Evolutionary conservation across 2,329 filamentous ascomycete species (phyloP).

Genomic region (Esteya vermicola): DNA sequence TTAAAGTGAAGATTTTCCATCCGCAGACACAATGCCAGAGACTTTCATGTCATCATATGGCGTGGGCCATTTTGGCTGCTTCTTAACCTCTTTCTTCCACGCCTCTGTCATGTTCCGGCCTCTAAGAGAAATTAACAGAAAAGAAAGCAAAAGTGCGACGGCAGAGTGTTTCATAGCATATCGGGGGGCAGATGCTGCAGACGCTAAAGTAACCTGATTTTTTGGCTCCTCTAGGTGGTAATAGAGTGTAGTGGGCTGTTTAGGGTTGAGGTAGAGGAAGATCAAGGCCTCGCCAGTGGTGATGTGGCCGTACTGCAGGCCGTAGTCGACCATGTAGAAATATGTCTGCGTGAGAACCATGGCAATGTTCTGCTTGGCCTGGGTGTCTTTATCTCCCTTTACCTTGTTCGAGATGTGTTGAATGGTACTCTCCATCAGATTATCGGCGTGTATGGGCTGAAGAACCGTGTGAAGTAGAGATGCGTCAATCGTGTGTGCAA

Average conservation of each 20-base stretch:
- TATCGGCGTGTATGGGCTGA: not conserved
- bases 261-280: constrained; percentile 1
- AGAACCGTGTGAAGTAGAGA: not conserved
- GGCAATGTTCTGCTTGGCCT: constrained; percentile 1
- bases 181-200: not conserved
- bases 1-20: too few species aligned
- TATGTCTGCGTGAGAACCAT: constrained; percentile 2
- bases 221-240: constrained; percentile 4
- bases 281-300: constrained; percentile 4
- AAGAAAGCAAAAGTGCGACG: constrained; percentile 2
- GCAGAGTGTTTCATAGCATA: not conserved
- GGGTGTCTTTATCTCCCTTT: not conserved
- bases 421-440: constrained; percentile 3
- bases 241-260: constrained; percentile 1
- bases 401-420: not conserved
- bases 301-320: constrained; percentile 4
- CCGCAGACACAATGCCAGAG: too few species aligned
- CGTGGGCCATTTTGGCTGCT: constrained; percentile 3
- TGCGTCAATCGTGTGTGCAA: constrained; percentile 5
- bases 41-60: constrained; percentile 1
- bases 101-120: constrained; percentile 4
- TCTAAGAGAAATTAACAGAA: constrained; percentile 1
- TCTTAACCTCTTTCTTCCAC: constrained; percentile 1
- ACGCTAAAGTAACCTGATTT: too few species aligned
- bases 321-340: constrained; percentile 7